Conservation (phyloP, 225 moss, liverwort and hornwort species). For the Polytrichum commune region DNA sequence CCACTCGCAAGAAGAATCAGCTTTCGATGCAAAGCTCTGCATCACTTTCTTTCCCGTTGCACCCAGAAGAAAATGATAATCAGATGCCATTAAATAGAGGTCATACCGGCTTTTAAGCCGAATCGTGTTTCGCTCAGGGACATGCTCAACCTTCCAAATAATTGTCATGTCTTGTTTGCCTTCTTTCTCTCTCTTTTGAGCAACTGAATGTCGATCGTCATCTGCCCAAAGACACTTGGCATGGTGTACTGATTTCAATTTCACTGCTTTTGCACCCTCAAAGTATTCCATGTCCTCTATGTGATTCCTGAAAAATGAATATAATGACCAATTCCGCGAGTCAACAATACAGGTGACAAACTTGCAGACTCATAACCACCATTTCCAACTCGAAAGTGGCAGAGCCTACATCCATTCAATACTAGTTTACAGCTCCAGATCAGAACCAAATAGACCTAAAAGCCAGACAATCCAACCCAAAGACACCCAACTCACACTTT, state of each 20-base stretch:
- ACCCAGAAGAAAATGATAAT: conserved; percentile 42
- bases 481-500: too few species aligned
- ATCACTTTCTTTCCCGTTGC: conserved; percentile 73
- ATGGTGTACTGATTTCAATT: conserved; percentile 54
- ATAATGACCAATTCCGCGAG: too few species aligned
- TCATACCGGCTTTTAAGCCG: conserved; percentile 74
- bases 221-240: conserved; percentile 83
- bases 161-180: conserved; percentile 38
- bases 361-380: too few species aligned
- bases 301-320: conserved; percentile 14
- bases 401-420: too few species aligned
- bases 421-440: too few species aligned
- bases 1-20: conserved; percentile 60
- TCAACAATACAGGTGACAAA: too few species aligned
- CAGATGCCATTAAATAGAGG: conserved; percentile 57
- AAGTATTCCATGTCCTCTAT: conserved; percentile 71
- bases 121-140: conserved; percentile 41
- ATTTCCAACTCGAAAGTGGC: too few species aligned
- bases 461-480: too few species aligned
- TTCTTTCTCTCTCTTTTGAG: conserved; percentile 47
- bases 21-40: conserved; percentile 51
- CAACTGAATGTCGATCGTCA: conserved; percentile 64
- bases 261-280: conserved; percentile 54
- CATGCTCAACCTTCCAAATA: conserved; percentile 72
- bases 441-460: too few species aligned